These are phyloP conservation scores for Dillenia turbinata DNA, from an alignment of 164 flowering plant genomes.

Conservation along the genomic window DNA sequence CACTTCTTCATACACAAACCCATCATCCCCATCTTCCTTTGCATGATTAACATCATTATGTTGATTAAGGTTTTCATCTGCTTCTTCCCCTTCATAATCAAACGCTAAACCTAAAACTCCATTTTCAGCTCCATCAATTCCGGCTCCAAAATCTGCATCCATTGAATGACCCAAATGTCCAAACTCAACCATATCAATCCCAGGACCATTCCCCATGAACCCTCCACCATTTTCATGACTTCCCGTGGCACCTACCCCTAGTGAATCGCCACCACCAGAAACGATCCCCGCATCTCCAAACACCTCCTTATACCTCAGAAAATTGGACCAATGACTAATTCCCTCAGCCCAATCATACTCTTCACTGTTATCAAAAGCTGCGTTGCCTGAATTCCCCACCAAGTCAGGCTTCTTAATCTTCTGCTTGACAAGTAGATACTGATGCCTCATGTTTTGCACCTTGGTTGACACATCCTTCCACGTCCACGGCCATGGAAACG, in stretches of 20 bases:
- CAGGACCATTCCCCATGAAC: slow-evolving; percentile 24
- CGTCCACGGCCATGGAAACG: slow-evolving; percentile 86
- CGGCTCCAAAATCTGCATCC: slow-evolving; percentile 45
- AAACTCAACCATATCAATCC: slow-evolving; percentile 33
- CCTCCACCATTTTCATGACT: slow-evolving; percentile 20
- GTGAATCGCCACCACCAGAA: slow-evolving; percentile 19
- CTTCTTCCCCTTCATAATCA: slow-evolving; percentile 65
- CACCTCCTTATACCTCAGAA: slow-evolving; percentile 77
- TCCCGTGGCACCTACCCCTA: slow-evolving; percentile 10
- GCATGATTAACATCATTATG: slow-evolving; percentile 18
- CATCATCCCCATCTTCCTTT: slow-evolving; percentile 51
- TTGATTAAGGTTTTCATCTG: slow-evolving; percentile 28
- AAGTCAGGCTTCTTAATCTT: slow-evolving; percentile 58
- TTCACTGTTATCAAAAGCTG: slow-evolving; percentile 15
- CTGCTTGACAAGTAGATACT: slow-evolving; percentile 84
- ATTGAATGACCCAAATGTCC: slow-evolving; percentile 36
- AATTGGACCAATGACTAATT: slow-evolving; percentile 77
- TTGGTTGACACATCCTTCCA: slow-evolving; percentile 94
- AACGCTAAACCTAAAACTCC: slow-evolving; percentile 63
- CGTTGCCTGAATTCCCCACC: slow-evolving; percentile 5
- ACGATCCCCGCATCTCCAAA: slow-evolving; percentile 71
- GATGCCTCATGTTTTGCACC: slow-evolving; percentile 97
- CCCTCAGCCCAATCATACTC: slow-evolving; percentile 90
- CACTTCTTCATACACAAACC: slow-evolving; percentile 49
- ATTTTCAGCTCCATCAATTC: slow-evolving; percentile 58